These are phyloP conservation scores for Lyophyllum atratum DNA, from an alignment of 768 basidiomycete species.

Conservation along the genomic window DNA sequence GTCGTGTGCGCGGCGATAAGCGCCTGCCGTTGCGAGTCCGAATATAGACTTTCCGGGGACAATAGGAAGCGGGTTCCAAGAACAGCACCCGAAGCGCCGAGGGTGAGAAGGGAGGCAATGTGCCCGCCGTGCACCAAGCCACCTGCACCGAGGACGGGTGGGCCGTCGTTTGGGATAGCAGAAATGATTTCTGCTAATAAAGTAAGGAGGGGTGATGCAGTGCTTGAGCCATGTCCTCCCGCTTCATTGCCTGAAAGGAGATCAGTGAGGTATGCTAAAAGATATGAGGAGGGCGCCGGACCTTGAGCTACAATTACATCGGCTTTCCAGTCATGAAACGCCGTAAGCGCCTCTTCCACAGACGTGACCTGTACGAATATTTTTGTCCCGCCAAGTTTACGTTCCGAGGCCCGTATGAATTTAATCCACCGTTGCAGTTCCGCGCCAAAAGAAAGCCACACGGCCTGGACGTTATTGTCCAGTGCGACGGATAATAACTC, in stretches of 20 bases:
- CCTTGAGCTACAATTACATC: conserved; percentile 84
- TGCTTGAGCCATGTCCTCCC: conserved; percentile 70
- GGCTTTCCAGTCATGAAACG: conserved; percentile 65
- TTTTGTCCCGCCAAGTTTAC: conserved; percentile 42
- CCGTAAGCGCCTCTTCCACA: conserved; percentile 57
- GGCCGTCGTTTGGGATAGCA: conserved; percentile 39
- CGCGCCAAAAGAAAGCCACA: conserved; percentile 78
- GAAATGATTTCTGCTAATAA: conserved; percentile 59
- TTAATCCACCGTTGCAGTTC: conserved; percentile 61
- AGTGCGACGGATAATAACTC: conserved; percentile 52
- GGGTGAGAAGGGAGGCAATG: conserved; percentile 61
- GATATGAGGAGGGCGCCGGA: conserved; percentile 23
- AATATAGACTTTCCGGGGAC: conserved; percentile 65
- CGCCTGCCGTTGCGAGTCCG: conserved; percentile 51
- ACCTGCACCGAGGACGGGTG: conserved; percentile 72
- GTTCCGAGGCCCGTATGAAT: conserved; percentile 58
- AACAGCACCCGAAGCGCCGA: conserved; percentile 70
- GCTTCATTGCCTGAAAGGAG: conserved; percentile 65
- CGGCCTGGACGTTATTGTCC: conserved; percentile 55
- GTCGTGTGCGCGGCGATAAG: conserved; percentile 48
- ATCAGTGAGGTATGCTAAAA: conserved; percentile 5
- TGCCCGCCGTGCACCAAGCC: conserved; percentile 69
- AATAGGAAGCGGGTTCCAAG: conserved; percentile 77
- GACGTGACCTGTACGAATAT: conserved; percentile 70
- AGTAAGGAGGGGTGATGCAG: conserved; percentile 60